Base-by-base conservation (phyloP, 345 rosid species). In the Triadica sebifera region DNA sequence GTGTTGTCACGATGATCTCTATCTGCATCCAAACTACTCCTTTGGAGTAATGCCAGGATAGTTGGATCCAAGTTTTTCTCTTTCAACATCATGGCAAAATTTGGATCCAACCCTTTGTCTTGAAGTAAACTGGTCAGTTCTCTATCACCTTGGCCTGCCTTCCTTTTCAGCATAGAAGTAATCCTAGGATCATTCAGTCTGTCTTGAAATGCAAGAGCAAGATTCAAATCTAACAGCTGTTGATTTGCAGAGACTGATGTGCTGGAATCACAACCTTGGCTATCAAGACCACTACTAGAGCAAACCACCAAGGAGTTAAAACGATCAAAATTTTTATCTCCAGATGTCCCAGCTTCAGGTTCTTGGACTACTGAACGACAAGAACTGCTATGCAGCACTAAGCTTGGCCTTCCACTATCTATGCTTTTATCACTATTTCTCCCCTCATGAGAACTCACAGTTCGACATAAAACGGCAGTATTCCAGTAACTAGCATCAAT, bases 1-100 rank as follows among this genome's bases (percentile, higher is more conserved):
- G 89, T 87, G 78, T 91, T 89, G 78, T 89, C 98, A 34, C 88
- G 88, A 80, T 96, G 99, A 89, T 96, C 98, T 84, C 99, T 88
- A 80, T 96, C 99, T 71, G 98, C 98, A 85, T 96, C 99, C 88
- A 96, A 86, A 82, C 99, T 96, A 85, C 97, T 93, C 75, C 99
- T 86, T 84, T 96, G 99, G 74, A 96, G 89, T 74, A 96, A 86
- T 66, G 99, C 99, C 77, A 96, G 85, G 66, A 96, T 90, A 51
- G 96, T 93, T 37, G 97, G 98, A 84, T 96, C 99, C 89, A 96
- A 86, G 77, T 84, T 87, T 78, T 89, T 96, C 85, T 96, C 99
- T 81, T 96, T 91, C 84, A 96, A 81, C 99, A 96, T 96, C 88
- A 96, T 86, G 69, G 98, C 99, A 86, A 96, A 96, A 88, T 96